Evolutionary conservation across 331 rosid species (phyloP).

Genomic region (Malus hybrid): DNA sequence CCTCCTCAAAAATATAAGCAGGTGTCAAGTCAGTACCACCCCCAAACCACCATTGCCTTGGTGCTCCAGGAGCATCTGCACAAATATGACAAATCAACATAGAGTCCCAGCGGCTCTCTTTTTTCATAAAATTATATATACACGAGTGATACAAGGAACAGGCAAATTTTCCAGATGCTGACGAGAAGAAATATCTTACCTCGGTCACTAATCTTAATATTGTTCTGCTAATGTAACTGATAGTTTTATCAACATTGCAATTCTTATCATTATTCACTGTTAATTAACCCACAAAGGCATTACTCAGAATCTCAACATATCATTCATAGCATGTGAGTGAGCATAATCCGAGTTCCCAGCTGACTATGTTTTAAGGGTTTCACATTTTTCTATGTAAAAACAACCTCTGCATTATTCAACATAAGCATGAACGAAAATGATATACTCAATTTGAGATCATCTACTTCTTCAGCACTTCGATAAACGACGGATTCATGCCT

Average conservation of each 20-base stretch:
- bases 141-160: not conserved
- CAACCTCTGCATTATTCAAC: not conserved
- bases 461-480: not conserved
- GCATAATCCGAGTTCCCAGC: not conserved
- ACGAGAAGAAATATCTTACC: not conserved
- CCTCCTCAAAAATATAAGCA: conserved; percentile 90
- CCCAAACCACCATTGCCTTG: conserved; percentile 99
- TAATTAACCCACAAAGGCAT: not conserved
- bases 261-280: not conserved
- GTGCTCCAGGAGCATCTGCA: conserved; percentile 91
- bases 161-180: not conserved
- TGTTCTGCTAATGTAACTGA: not conserved
- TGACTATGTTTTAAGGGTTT: not conserved
- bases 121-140: not conserved
- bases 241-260: not conserved
- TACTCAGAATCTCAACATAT: not conserved
- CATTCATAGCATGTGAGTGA: not conserved
- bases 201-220: not conserved
- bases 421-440: not conserved
- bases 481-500: not conserved
- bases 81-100: conserved; percentile 8
- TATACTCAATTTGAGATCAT: not conserved
- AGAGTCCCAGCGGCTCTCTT: not conserved
- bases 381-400: not conserved
- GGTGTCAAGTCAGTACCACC: conserved; percentile 99